Evolutionary conservation across 768 basidiomycete genomes (phyloP), one percentile per base, ranked within the genome.

Genomic region (Boletales sp.): DNA sequence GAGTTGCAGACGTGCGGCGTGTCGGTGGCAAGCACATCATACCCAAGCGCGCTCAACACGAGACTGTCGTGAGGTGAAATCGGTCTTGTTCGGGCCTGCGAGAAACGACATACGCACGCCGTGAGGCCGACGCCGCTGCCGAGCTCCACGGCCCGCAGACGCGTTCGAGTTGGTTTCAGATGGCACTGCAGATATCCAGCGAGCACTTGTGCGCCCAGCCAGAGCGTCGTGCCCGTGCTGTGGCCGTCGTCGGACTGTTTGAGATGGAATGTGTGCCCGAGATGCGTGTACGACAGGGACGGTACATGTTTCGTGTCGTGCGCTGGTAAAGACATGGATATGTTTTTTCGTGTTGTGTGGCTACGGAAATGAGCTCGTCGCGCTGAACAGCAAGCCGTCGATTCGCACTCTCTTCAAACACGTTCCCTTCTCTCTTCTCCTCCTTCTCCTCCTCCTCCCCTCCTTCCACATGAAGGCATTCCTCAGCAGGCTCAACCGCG

Each of bases 131-230:
- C 82, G 18, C 92, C 92, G 59, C 85, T 83, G 48, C 92, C 92
- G 17, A 94, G 71, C 64, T 95, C 92, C 49, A 92, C 70, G 8
- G 79, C 84, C 47, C 72, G 72, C 28, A 65, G 71, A 53, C 67
- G 65, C 40, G 45, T 50, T 31, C 51, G 46, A 48, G 38, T 19
- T 2, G 14, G 48, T 5, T 3, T 34, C 33, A 9, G 33, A 21
- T 9, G 44, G 42, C 46, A 41, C 74, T 66, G 17, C 74, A 69
- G 31, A 90, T 73, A 61, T 83, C 89, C 39, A 74, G 60, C 15
- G 86, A 93, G 76, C 62, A 86, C 78, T 66, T 94, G 90, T 0
- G 83, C 87, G 37, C 82, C 83, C 46, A 92, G 81, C 91, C 91
- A 93, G 44, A 93, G 80, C 2, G 87, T 81, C 3, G 89, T 91